Conservation (phyloP, 352 stramenopile genomes). For the Phytophthora cactorum region DNA sequence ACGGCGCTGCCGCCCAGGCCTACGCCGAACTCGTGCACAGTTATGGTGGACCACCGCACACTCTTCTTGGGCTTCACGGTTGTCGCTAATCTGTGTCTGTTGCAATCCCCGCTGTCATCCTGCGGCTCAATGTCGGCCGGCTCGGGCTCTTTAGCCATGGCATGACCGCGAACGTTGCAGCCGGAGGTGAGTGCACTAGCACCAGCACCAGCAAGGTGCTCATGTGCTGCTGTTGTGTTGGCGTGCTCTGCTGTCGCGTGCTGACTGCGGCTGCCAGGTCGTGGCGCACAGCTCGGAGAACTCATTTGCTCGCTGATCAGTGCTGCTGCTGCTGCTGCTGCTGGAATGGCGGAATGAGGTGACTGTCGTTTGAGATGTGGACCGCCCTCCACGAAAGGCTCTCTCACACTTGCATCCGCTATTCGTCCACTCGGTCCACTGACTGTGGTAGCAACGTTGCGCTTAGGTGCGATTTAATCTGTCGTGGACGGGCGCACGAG, state of each 20-base stretch:
- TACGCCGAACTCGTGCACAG: conserved; percentile 64
- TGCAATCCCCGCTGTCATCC: conserved; percentile 1
- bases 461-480: not conserved
- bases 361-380: conserved; percentile 41
- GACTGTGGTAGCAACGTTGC: too few species aligned
- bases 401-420: conserved; percentile 19
- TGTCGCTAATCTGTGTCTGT: not conserved
- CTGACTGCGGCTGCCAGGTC: too few species aligned
- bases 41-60: conserved; percentile 49
- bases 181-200: too few species aligned
- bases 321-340: conserved; percentile 7
- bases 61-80: conserved; percentile 27
- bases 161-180: too few species aligned
- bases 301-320: conserved; percentile 24
- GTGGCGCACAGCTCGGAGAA: too few species aligned
- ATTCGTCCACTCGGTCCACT: conserved; percentile 15
- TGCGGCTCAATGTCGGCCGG: not conserved
- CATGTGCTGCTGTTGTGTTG: too few species aligned
- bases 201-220: too few species aligned
- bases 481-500: not conserved
- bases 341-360: conserved; percentile 36
- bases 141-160: conserved; percentile 9
- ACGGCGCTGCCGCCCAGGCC: conserved; percentile 60
- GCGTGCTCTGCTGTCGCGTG: too few species aligned
- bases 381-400: conserved; percentile 10